Evolutionary conservation across 306 rosid species (phyloP).

Genomic region (Quercus dentata): DNA sequence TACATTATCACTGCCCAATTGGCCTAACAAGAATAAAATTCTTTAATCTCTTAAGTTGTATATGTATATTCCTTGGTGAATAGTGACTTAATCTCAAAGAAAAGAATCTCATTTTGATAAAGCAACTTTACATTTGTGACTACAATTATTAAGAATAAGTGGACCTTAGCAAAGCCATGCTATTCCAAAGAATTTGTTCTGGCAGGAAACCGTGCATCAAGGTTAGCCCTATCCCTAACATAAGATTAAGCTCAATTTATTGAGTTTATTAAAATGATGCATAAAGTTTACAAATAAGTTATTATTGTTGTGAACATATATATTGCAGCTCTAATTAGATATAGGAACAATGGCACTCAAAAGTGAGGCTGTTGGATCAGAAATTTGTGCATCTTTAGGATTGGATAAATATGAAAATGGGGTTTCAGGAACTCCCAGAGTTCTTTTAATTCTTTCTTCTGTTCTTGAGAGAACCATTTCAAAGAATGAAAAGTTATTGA

Average conservation of each 20-base stretch:
- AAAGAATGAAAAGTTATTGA: slow-evolving; percentile 39
- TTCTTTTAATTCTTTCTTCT: slow-evolving; percentile 28
- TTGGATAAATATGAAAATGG: slow-evolving; percentile 11
- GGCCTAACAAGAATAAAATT: slow-evolving; percentile 14
- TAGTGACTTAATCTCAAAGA: slow-evolving; percentile 36
- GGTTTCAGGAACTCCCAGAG: slow-evolving; percentile 24
- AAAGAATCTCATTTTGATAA: slow-evolving; percentile 41
- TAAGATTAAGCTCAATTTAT: too few relatives aligned
- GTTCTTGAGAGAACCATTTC: slow-evolving; percentile 40
- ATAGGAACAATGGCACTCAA: slow-evolving; percentile 22
- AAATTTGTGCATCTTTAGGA: slow-evolving; percentile 27
- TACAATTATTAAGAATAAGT: slow-evolving; percentile 1
- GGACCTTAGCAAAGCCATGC: neutral
- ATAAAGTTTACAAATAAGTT: too few relatives aligned
- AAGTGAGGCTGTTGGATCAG: slow-evolving; percentile 8
- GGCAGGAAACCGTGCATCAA: neutral
- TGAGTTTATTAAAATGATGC: too few relatives aligned
- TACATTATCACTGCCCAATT: neutral
- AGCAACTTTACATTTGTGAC: slow-evolving; percentile 10
- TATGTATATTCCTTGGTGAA: slow-evolving; percentile 17
- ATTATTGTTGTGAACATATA: neutral
- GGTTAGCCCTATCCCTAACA: neutral
- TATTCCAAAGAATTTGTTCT: neutral
- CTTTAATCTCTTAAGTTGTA: neutral
- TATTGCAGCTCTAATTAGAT: slow-evolving; percentile 4